Conservation (phyloP, 768 basidiomycete genomes). For the Lactarius sp. region DNA sequence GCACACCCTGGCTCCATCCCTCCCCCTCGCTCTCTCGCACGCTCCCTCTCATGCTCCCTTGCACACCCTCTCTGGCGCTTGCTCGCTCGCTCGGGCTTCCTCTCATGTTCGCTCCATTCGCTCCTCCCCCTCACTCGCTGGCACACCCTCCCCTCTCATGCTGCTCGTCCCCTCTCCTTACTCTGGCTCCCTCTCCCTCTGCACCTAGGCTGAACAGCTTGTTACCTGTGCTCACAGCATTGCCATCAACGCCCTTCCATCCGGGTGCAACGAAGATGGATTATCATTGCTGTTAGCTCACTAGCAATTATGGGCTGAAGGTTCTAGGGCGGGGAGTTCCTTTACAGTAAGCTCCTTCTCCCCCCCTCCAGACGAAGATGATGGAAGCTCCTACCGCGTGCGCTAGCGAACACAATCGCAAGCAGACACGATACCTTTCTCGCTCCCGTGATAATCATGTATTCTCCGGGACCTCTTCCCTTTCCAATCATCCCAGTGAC, state of each 20-base stretch:
- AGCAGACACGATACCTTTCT: conserved; percentile 10
- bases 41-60: too few relatives aligned
- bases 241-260: conserved; percentile 5
- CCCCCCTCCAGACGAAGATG: conserved; percentile 12
- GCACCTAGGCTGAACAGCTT: conserved; percentile 16
- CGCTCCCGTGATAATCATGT: conserved; percentile 13
- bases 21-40: too few relatives aligned
- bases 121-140: too few relatives aligned
- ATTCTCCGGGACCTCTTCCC: conserved; percentile 20
- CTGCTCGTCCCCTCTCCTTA: too few relatives aligned
- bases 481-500: conserved; percentile 10
- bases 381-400: conserved; percentile 7
- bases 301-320: conserved; percentile 19
- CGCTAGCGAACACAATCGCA: conserved; percentile 12
- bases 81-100: too few relatives aligned
- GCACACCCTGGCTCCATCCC: too few relatives aligned
- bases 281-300: conserved; percentile 17
- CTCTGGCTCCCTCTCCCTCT: neutral
- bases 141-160: too few relatives aligned
- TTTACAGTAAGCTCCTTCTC: conserved; percentile 13
- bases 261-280: conserved; percentile 7
- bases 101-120: too few relatives aligned
- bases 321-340: conserved; percentile 16
- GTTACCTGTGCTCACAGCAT: conserved; percentile 5
- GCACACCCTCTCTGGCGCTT: too few relatives aligned